Percentiles rank a stretch among this genome's conserved stretches.
Evolutionary conservation across 169 alveolate species (phyloP).

Genomic region (Theileria parva): DNA sequence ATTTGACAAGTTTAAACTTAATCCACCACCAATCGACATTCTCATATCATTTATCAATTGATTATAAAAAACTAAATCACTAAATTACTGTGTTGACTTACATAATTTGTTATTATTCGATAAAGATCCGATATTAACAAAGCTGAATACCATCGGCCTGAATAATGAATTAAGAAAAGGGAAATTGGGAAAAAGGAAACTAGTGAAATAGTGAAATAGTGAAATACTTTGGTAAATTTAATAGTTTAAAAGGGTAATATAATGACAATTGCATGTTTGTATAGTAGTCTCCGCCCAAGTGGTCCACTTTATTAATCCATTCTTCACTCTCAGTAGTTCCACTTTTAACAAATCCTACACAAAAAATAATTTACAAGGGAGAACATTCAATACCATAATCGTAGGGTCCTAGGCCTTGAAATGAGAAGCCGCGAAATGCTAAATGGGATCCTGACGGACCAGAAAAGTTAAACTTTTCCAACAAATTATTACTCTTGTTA

Average conservation of each 20-base stretch:
- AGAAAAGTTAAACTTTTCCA: constrained; percentile 62
- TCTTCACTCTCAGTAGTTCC: constrained; percentile 13
- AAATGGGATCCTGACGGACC: constrained; percentile 58
- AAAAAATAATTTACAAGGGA: background rate
- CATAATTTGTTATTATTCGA: background rate
- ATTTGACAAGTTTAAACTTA: constrained; percentile 37
- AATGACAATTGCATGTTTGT: constrained; percentile 55
- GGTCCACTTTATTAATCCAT: constrained; percentile 47
- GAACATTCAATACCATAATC: constrained; percentile 25
- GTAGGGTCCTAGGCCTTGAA: constrained; percentile 64
- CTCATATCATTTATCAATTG: constrained; percentile 41
- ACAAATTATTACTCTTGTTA: constrained; percentile 8
- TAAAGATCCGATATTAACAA: constrained; percentile 49
- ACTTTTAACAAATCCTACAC: background rate
- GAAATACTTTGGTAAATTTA: constrained; percentile 22
- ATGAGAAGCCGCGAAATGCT: constrained; percentile 60
- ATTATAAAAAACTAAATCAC: constrained; percentile 20
- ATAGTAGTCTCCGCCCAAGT: constrained; percentile 65
- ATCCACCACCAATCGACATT: constrained; percentile 58
- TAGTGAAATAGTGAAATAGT: too few relatives aligned
- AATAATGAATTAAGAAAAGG: background rate
- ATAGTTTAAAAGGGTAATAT: constrained; percentile 36
- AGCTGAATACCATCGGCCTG: constrained; percentile 52
- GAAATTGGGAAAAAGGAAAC: too few relatives aligned
- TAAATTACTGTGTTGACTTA: background rate